Evolutionary conservation across 345 rosid genomes (phyloP).

Genomic region (Aethionema arabicum): DNA sequence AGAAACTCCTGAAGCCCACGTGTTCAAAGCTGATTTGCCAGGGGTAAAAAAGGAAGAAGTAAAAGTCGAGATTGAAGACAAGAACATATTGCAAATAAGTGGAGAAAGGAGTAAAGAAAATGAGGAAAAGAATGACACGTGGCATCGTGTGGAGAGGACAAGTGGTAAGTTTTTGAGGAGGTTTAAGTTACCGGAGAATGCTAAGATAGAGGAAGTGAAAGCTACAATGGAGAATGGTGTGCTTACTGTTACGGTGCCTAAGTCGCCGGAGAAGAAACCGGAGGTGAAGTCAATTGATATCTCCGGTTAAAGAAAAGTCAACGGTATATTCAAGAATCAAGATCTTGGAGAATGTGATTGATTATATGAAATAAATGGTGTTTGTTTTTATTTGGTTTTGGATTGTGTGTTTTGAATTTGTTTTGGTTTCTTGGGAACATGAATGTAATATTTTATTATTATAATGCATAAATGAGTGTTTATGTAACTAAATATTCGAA

Average conservation of each 20-base stretch:
- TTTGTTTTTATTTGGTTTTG: background rate
- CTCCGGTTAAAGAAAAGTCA: slow-evolving; percentile 30
- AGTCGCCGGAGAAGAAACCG: slow-evolving; percentile 39
- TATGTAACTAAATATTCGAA: background rate
- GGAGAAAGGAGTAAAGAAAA: slow-evolving; percentile 43
- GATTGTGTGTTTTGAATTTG: slow-evolving; percentile 12
- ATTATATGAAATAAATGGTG: slow-evolving; percentile 10
- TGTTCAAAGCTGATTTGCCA: slow-evolving; percentile 35
- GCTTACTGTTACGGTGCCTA: slow-evolving; percentile 46
- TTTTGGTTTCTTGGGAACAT: background rate
- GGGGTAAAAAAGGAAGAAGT: slow-evolving; percentile 46
- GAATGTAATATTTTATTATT: slow-evolving; percentile 5
- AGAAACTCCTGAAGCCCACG: slow-evolving; percentile 36
- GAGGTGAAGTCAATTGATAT: slow-evolving; percentile 53
- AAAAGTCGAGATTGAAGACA: slow-evolving; percentile 45
- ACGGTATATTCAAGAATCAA: background rate
- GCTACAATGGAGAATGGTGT: slow-evolving; percentile 60
- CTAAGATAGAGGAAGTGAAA: slow-evolving; percentile 42
- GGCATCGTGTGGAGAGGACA: slow-evolving; percentile 39
- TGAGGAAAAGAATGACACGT: slow-evolving; percentile 37
- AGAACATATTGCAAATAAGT: slow-evolving; percentile 37
- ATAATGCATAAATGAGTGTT: slow-evolving; percentile 23
- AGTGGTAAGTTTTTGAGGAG: slow-evolving; percentile 40
- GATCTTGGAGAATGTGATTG: background rate
- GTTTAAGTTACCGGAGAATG: slow-evolving; percentile 40